phyloP scores from a whole-genome alignment of 2,329 filamentous ascomycete species.

The Cercospora citrullina region DNA sequence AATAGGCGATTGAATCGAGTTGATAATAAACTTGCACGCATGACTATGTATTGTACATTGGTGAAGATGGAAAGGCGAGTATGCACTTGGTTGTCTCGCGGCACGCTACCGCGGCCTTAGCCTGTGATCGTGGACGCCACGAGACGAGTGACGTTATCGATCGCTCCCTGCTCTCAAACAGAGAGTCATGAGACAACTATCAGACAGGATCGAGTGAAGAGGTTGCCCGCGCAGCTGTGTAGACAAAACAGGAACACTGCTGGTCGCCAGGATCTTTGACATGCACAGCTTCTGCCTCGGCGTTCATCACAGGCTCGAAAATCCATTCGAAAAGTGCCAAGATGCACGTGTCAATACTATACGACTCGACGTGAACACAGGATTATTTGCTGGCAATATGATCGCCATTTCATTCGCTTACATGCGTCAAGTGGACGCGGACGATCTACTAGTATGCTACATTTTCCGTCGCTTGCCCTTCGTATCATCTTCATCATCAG shows the following conservation, averaged over 20 bases:
- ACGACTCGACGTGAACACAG: neutral
- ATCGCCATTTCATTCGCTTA: neutral
- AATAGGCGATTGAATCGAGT: neutral
- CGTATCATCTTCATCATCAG: slow-evolving; percentile 34
- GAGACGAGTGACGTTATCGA: slow-evolving; percentile 13
- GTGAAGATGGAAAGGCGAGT: neutral
- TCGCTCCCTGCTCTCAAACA: neutral
- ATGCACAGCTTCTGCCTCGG: neutral
- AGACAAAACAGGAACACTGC: neutral
- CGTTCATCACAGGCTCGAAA: neutral
- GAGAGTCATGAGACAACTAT: slow-evolving; percentile 3
- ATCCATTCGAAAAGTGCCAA: neutral
- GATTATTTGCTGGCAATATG: neutral
- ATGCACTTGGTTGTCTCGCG: neutral
- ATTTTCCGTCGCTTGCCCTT: slow-evolving; percentile 31
- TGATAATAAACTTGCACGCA: neutral
- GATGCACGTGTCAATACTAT: neutral
- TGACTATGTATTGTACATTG: neutral
- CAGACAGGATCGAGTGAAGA: neutral
- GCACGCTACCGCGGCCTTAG: slow-evolving; percentile 7
- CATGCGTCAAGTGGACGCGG: neutral
- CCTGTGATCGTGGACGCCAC: slow-evolving; percentile 8
- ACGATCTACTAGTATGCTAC: slow-evolving; percentile 10
- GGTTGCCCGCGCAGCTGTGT: neutral
- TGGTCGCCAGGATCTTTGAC: neutral